Evolutionary conservation across 176 grass and related monocot genomes (phyloP), one percentile per base, ranked within the genome.

Genomic region (Chrysopogon serrulatus): DNA sequence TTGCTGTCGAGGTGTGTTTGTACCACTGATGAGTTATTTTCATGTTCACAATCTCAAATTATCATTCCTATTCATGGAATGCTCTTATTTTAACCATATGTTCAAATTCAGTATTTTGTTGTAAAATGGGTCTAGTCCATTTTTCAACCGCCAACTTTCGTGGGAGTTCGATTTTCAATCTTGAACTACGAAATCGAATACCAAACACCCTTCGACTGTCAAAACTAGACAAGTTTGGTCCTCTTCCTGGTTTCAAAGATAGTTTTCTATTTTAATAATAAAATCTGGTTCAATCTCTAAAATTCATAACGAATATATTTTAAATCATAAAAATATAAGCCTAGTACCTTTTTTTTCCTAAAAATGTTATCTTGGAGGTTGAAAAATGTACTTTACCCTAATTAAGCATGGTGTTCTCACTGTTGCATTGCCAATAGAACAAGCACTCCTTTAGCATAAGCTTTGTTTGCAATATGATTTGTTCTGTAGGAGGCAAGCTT

Each of bases 401-500:
- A 59, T 56, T 57, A 42, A 10, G 28, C 34, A 56, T 66, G 14
- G 36, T 60, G 73, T 56, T 82, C 49, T 87, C 17, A 30, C 8
- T 60, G 61, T 44, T 56, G 37, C 33, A 49, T 71, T 63, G 30
- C 27, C 1, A 80, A 19, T 41, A 74, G 12, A 32, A 60, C 35
- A 61, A 72, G 17, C 36, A 28, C 19, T 24, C 21, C 49, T 24
- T 8, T 41, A 59, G 45, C 31, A 33, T 77, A 71, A 51, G 47
- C 66, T 90, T 60, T 61, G 43, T 51, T 68, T 71, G 31, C 74
- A 87, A 44, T 79, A 49, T 85, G 51, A 80, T 64, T 42, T 62
- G 48, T 86, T 45, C 33, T 78, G 79, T 81, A 99, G 96, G 78
- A 78, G 78, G 96, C 91, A 85, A 88, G 89, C 42, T 91, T 99